These are phyloP conservation scores for Carex pumila DNA, from an alignment of 176 grass and related monocot genomes.

Conservation along the genomic window DNA sequence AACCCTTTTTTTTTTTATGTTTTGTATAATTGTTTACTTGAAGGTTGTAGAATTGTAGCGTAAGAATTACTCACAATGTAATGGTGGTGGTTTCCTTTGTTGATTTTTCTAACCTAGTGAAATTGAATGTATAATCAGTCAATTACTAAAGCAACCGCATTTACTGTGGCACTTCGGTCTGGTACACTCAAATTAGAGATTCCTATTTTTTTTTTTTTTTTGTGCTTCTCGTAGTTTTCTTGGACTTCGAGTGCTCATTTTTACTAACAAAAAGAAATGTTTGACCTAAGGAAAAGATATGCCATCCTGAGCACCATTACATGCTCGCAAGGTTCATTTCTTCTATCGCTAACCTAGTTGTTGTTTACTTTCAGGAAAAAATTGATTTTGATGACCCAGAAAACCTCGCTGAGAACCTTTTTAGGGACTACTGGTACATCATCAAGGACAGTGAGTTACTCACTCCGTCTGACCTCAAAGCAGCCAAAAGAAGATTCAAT, in stretches of 20 bases:
- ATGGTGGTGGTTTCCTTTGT: not conserved
- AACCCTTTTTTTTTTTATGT: not conserved
- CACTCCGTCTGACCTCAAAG: constrained; percentile 47
- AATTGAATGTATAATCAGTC: not conserved
- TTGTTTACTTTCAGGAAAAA: constrained; percentile 37
- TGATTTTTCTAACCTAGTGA: not conserved
- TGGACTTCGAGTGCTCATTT: not conserved
- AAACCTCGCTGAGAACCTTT: constrained; percentile 38
- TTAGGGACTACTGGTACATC: constrained; percentile 76
- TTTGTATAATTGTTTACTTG: constrained; percentile 11
- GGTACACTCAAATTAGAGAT: not conserved
- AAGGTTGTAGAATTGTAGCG: not conserved
- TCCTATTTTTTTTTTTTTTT: not conserved
- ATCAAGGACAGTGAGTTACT: constrained; percentile 58
- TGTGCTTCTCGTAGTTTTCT: not conserved
- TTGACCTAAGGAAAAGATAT: constrained; percentile 19
- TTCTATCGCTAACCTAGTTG: not conserved
- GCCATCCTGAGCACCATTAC: not conserved
- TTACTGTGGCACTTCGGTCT: not conserved
- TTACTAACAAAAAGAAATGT: not conserved
- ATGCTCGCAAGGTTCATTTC: constrained; percentile 1
- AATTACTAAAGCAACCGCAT: not conserved
- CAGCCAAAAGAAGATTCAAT: constrained; percentile 34
- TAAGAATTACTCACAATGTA: not conserved
- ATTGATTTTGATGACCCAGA: constrained; percentile 25